These are phyloP conservation scores for Dichotomopilus funicola DNA, from an alignment of 2,329 filamentous ascomycete genomes.

Conservation along the genomic window DNA sequence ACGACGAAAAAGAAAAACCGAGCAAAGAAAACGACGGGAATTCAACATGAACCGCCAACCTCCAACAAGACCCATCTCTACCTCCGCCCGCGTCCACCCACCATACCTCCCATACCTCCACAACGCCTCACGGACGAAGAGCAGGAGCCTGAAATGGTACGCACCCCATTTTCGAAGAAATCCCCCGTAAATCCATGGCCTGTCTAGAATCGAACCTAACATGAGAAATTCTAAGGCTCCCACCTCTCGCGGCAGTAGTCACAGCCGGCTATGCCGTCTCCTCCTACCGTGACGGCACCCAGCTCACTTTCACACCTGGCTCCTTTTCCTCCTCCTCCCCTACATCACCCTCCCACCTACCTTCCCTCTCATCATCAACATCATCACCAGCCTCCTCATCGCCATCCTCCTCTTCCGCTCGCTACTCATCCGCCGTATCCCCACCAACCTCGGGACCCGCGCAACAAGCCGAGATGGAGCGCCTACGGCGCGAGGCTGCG, in stretches of 20 bases:
- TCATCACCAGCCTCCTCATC: too few species aligned
- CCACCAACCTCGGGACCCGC: background rate
- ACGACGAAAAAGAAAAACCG: background rate
- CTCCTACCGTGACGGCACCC: slow-evolving; percentile 18
- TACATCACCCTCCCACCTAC: background rate
- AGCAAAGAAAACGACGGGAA: background rate
- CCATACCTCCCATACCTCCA: slow-evolving; percentile 28
- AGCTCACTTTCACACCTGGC: slow-evolving; percentile 10
- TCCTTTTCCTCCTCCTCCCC: background rate
- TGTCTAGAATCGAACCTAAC: background rate
- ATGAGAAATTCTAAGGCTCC: slow-evolving; percentile 17
- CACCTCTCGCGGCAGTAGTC: slow-evolving; percentile 22
- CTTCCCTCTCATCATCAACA: too few species aligned
- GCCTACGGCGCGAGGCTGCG: slow-evolving; percentile 17
- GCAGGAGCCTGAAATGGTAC: slow-evolving; percentile 23
- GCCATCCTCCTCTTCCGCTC: background rate
- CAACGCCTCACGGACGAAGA: slow-evolving; percentile 13
- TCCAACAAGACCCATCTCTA: slow-evolving; percentile 17
- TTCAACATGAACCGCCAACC: slow-evolving; percentile 11
- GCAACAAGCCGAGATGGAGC: slow-evolving; percentile 18
- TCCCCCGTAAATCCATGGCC: background rate
- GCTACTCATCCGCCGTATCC: background rate
- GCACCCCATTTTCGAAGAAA: background rate
- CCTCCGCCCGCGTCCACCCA: slow-evolving; percentile 29
- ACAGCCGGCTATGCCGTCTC: slow-evolving; percentile 25